These are phyloP conservation scores for Bruguiera parviflora DNA, from an alignment of 345 rosid species.

Conservation along the genomic window DNA sequence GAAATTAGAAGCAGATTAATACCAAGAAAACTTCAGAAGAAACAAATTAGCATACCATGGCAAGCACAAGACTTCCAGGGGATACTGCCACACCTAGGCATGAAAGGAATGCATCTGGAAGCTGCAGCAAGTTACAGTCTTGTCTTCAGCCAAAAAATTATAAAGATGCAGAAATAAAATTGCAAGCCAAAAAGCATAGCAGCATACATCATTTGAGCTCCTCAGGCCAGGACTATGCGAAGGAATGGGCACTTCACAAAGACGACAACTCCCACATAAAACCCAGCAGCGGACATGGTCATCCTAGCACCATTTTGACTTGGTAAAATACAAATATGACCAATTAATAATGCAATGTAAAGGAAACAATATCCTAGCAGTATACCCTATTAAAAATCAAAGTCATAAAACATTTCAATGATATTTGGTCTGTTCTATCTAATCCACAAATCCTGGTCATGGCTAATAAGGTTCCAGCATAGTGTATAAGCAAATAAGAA, in stretches of 20 bases:
- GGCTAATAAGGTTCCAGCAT: too few species aligned
- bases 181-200: slow-evolving; percentile 7
- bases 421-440: too few species aligned
- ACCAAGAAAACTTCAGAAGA: slow-evolving; percentile 5
- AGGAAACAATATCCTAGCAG: neutral
- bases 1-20: slow-evolving; percentile 13
- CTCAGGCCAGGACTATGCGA: slow-evolving; percentile 52
- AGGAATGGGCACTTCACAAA: slow-evolving; percentile 68
- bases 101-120: slow-evolving; percentile 70
- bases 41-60: slow-evolving; percentile 51
- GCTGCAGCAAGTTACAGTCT: slow-evolving; percentile 42
- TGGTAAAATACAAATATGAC: neutral
- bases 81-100: slow-evolving; percentile 80
- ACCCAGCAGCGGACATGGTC: slow-evolving; percentile 80
- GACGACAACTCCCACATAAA: slow-evolving; percentile 44
- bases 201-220: slow-evolving; percentile 64
- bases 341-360: neutral
- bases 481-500: too few species aligned
- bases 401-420: neutral
- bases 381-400: neutral
- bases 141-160: slow-evolving; percentile 19
- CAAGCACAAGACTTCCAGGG: slow-evolving; percentile 76
- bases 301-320: slow-evolving; percentile 47
- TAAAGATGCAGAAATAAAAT: slow-evolving; percentile 14
- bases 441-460: too few species aligned